phyloP scores from a whole-genome alignment of 192 early-diverging fungal species.

The Entomortierella beljakovae region DNA sequence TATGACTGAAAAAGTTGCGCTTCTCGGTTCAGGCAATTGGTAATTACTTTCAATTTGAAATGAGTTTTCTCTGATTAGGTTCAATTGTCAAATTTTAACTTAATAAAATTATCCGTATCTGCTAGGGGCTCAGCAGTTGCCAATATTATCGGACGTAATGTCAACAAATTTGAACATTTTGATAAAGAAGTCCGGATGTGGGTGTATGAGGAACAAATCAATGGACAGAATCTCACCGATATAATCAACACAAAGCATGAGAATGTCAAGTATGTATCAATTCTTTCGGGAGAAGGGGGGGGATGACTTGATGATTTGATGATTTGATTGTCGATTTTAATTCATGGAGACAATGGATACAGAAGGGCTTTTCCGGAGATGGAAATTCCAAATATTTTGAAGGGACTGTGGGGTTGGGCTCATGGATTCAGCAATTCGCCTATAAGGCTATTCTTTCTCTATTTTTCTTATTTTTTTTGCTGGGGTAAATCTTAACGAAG shows the following conservation, averaged over 20 bases:
- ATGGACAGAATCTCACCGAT: slow-evolving; percentile 87
- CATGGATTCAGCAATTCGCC: neutral
- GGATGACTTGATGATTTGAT: no score
- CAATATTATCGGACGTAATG: slow-evolving; percentile 91
- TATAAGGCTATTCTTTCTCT: slow-evolving; percentile 3
- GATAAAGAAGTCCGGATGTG: slow-evolving; percentile 90
- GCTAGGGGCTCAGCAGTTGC: slow-evolving; percentile 92
- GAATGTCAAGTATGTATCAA: slow-evolving; percentile 76
- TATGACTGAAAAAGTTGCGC: slow-evolving; percentile 78
- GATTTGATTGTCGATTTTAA: no score
- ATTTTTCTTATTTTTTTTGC: slow-evolving; percentile 3
- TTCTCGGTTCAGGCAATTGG: slow-evolving; percentile 98
- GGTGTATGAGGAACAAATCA: slow-evolving; percentile 92
- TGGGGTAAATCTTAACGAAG: slow-evolving; percentile 6
- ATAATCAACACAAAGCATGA: slow-evolving; percentile 95
- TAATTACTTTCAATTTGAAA: slow-evolving; percentile 52
- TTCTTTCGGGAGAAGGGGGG: neutral
- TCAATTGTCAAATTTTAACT: neutral
- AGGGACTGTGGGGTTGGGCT: slow-evolving; percentile 8
- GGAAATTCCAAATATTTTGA: no score
- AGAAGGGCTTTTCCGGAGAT: neutral
- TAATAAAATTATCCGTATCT: neutral
- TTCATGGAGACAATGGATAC: no score
- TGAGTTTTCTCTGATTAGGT: neutral
- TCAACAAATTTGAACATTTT: slow-evolving; percentile 66